Evolutionary conservation across 2,329 filamentous ascomycete genomes (phyloP), one percentile per base, ranked within the genome.

Genomic region (Clonostachys rosea): DNA sequence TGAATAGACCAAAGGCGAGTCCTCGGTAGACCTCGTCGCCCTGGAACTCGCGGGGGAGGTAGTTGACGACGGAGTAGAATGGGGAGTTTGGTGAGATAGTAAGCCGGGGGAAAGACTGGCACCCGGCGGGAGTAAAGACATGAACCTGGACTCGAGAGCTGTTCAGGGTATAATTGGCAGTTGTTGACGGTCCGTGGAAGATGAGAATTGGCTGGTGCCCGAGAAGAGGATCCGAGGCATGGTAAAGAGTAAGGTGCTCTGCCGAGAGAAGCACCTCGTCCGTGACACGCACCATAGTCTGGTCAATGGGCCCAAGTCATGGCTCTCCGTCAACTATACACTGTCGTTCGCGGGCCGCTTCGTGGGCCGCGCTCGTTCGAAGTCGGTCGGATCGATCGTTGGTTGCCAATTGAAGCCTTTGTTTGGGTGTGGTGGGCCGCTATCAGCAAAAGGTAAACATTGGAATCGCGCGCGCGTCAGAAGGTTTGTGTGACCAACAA

Each of bases 111-210:
- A 92, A 99, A 56, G 87, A 92, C 61, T 89, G 87, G 57, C 95
- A 86, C 55, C 94, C 94, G 54, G 90, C 91, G 3, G 90, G 84
- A 51, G 88, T 89, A 70, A 95, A 89, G 67, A 99, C 81, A 68
- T 97, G 94, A 54, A 94, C 81, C 72, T 97, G 92, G 56, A 97
- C 91, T 66, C 94, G 87, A 52, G 92, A 96, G 69, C 87, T 92
- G 69, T 90, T 95, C 60, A 85, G 83, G 43, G 84, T 89, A 55
- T 87, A 87, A 69, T 95, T 95, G 59, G 89, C 85, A 40, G 90
- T 95, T 33, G 91, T 91, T 42, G 92, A 92, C 14, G 91, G 83
- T 13, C 92, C 92, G 66, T 96, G 89, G 76, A 97, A 96, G 66
- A 96, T 79, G 56, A 97, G 78, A 57, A 97, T 76, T 45, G 91